A percentile compares a stretch with the other conserved stretches of the same genome.
These are phyloP conservation scores for Mycena belliarum DNA, from an alignment of 768 basidiomycete genomes.

Conservation along the genomic window DNA sequence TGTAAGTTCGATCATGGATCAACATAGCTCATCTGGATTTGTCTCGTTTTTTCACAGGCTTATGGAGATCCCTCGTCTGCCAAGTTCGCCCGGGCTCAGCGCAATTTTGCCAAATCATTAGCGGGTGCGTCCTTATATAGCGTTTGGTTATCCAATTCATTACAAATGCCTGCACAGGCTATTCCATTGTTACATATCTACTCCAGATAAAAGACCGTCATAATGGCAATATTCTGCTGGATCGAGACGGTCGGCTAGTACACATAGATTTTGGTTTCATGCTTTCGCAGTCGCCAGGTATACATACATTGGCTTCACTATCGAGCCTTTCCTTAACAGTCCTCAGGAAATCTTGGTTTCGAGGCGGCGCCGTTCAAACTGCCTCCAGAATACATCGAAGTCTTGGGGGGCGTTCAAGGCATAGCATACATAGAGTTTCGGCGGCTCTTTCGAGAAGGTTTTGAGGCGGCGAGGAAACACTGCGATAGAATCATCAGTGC, in stretches of 20 bases:
- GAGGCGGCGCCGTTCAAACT: constrained; percentile 99
- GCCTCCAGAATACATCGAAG: constrained; percentile 92
- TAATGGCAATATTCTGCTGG: constrained; percentile 96
- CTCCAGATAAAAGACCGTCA: constrained; percentile 98
- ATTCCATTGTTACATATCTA: constrained; percentile 94
- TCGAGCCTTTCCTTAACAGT: constrained; percentile 98
- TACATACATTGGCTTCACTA: constrained; percentile 45
- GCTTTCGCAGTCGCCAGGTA: not conserved
- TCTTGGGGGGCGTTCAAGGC: constrained; percentile 83
- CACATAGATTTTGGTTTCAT: constrained; percentile 55
- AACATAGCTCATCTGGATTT: not conserved
- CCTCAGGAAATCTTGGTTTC: constrained; percentile 96
- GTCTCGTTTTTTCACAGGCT: constrained; percentile 49
- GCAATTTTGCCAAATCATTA: constrained; percentile 91
- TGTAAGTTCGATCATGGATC: constrained; percentile 44
- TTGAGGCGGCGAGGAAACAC: constrained; percentile 92
- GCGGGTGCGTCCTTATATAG: constrained; percentile 51
- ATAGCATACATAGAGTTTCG: constrained; percentile 83
- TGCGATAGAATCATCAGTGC: constrained; percentile 93
- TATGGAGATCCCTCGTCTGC: constrained; percentile 89
- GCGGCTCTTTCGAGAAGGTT: constrained; percentile 86
- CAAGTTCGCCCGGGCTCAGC: constrained; percentile 87
- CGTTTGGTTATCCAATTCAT: not conserved
- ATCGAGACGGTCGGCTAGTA: constrained; percentile 91
- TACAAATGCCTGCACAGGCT: constrained; percentile 58